These are phyloP conservation scores for Aspergillaceae sp. DNA, from an alignment of 2,329 filamentous ascomycete genomes.

Conservation along the genomic window DNA sequence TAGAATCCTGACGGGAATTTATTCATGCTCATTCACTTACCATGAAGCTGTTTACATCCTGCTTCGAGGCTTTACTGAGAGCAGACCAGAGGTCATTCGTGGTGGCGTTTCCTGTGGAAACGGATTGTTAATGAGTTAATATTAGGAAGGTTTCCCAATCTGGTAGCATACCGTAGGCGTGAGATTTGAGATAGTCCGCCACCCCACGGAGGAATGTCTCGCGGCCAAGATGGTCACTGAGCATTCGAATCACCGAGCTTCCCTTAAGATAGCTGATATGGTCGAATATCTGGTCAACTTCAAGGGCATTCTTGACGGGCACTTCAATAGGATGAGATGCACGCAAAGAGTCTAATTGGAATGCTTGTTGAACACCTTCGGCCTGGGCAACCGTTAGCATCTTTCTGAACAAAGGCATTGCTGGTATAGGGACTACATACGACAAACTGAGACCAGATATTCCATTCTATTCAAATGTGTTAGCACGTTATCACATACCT, in stretches of 20 bases:
- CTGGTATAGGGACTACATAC: conserved; percentile 54
- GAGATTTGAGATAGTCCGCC: conserved; percentile 75
- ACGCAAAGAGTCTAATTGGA: conserved; percentile 79
- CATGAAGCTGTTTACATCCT: conserved; percentile 83
- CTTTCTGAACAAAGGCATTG: conserved; percentile 22
- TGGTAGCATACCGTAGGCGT: conserved; percentile 60
- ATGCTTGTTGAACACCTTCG: conserved; percentile 87
- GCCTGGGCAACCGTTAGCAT: conserved; percentile 46
- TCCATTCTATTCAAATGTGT: conserved; percentile 58
- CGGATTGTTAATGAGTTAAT: background rate
- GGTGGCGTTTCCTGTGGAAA: conserved; percentile 58
- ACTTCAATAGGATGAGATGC: conserved; percentile 96
- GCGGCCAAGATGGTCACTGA: conserved; percentile 79
- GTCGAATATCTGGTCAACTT: conserved; percentile 97
- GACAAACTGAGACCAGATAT: conserved; percentile 96
- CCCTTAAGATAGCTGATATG: conserved; percentile 95
- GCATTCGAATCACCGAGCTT: conserved; percentile 92
- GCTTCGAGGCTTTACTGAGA: conserved; percentile 75
- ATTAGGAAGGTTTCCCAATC: background rate
- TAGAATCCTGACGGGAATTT: conserved; percentile 1
- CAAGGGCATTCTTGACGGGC: conserved; percentile 81
- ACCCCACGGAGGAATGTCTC: conserved; percentile 88
- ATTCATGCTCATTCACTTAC: conserved; percentile 21
- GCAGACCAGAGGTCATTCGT: conserved; percentile 88
- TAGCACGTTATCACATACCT: conserved; percentile 6